Base-by-base conservation (phyloP, 257 asterid genomes). In the Solanum chaucha region DNA sequence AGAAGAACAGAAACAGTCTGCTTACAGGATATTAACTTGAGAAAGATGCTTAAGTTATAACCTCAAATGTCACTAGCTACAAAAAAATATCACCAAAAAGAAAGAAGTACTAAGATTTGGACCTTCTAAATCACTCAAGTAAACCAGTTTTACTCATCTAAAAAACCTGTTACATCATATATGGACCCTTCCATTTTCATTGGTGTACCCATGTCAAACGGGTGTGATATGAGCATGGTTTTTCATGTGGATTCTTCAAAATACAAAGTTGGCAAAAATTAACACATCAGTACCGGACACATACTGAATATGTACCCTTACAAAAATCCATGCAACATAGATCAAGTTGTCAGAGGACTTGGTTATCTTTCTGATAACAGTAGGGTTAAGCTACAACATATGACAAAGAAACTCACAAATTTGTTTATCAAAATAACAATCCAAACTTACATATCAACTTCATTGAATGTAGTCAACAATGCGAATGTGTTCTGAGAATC, bases 401-500 rank as follows among this genome's bases (percentile, higher is more conserved):
- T 2, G 84, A 26, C 84, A 44, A 78, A 78, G 26, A 80, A 9
- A 6, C 68, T 48, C 68, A 46, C 24, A 9, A 48, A 81, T 48
- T 41, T 81, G 68, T 48, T 80, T 46, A 80, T 81, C 44, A 38
- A 48, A 86, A 72, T 13, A 15, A 34, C 82, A 58, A 38, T 51
- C 65, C 71, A 44, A 89, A 87, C 97, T 92, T 90, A 97, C 99
- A 97, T 97, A 87, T 97, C 99, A 90, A 97, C 98, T 95, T 97
- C 99, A 88, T 97, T 97, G 92, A 96, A 96, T 78, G 99, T 97
- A 41, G 99, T 97, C 93, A 96, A 89, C 95, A 96, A 85, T 22
- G 99, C 99, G 89, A 94, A 97, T 80, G 99, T 97, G 90, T 97
- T 97, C 81, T 97, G 99, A 68, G 99, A 96, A 93, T 97, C 99